Percentiles rank a stretch among this genome's conserved stretches.
Conservation (phyloP, 495 filamentous ascomycete species). For the Penicillium crystallinum region DNA sequence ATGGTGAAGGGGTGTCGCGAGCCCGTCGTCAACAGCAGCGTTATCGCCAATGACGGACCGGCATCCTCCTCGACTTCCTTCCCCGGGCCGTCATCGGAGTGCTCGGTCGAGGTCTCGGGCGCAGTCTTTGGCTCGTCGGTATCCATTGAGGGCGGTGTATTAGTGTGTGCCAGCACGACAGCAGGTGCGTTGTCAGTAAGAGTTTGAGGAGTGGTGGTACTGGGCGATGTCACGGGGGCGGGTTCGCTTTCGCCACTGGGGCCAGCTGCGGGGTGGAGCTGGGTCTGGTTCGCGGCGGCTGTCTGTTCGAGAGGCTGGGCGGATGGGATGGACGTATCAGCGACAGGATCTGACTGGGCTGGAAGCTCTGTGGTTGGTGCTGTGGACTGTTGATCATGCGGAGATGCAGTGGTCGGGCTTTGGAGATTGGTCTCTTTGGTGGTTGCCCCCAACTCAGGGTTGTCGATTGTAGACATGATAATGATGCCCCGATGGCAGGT, state of each 20-base stretch:
- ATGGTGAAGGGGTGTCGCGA: slow-evolving; percentile 83
- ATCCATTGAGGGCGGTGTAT: slow-evolving; percentile 22
- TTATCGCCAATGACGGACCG: slow-evolving; percentile 54
- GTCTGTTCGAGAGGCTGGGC: slow-evolving; percentile 9
- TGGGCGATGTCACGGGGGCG: slow-evolving; percentile 21
- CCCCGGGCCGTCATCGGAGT: slow-evolving; percentile 33
- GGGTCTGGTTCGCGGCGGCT: slow-evolving; percentile 13
- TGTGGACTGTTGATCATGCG: slow-evolving; percentile 19
- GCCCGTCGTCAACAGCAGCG: slow-evolving; percentile 72
- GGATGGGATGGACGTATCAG: slow-evolving; percentile 8
- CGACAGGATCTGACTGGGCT: slow-evolving; percentile 7
- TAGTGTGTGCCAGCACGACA: slow-evolving; percentile 11
- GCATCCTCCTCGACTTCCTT: slow-evolving; percentile 43
- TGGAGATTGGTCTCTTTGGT: slow-evolving; percentile 16
- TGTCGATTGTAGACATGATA: slow-evolving; percentile 27
- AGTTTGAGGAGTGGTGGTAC: slow-evolving; percentile 4
- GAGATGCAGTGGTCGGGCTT: slow-evolving; percentile 18
- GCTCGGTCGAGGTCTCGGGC: slow-evolving; percentile 27
- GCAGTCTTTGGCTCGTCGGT: slow-evolving; percentile 33
- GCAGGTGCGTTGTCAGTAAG: slow-evolving; percentile 10
- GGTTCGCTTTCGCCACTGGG: slow-evolving; percentile 21
- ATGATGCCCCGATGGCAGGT: slow-evolving; percentile 9
- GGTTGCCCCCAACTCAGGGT: slow-evolving; percentile 18
- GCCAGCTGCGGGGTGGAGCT: slow-evolving; percentile 18
- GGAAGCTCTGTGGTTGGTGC: slow-evolving; percentile 10